Conservation (phyloP, 352 stramenopile species). For the Globisporangium canariense region DNA sequence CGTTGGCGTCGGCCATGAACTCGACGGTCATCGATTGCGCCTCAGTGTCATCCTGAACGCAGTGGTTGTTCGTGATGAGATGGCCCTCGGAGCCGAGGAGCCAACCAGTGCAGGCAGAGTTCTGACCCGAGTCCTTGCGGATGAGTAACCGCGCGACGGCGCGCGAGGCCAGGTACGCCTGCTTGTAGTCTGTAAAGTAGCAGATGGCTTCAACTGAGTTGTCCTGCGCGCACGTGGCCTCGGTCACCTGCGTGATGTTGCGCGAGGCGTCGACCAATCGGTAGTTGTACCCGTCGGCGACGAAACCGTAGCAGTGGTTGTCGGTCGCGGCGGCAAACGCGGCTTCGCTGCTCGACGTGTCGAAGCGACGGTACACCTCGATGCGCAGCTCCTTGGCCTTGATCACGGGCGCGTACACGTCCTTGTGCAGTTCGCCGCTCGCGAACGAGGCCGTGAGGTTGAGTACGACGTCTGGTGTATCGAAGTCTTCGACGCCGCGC, state of each 20-base stretch:
- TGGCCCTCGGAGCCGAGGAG: conserved; percentile 55
- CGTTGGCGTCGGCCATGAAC: conserved; percentile 51
- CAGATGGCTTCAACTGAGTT: conserved; percentile 61
- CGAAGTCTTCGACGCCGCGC: conserved; percentile 41
- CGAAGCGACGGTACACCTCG: conserved; percentile 44
- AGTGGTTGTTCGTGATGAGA: conserved; percentile 75
- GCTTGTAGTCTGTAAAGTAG: conserved; percentile 32
- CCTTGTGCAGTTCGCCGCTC: conserved; percentile 23
- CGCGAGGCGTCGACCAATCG: conserved; percentile 32
- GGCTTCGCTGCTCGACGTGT: background rate
- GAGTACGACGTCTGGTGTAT: conserved; percentile 28
- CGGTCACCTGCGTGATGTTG: conserved; percentile 38
- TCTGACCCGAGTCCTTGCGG: conserved; percentile 28
- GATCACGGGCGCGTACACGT: conserved; percentile 31
- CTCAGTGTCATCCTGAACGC: conserved; percentile 40
- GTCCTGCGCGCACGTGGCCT: conserved; percentile 54
- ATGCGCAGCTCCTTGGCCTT: conserved; percentile 50
- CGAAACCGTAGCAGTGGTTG: conserved; percentile 53
- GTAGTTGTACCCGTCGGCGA: conserved; percentile 48
- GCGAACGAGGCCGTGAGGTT: conserved; percentile 40
- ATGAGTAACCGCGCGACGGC: conserved; percentile 56
- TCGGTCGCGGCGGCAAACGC: background rate
- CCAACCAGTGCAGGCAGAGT: conserved; percentile 53
- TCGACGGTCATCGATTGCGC: conserved; percentile 44
- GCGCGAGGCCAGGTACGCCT: conserved; percentile 35